These are phyloP conservation scores for Cordyceps tenuipes DNA, from an alignment of 2,329 filamentous ascomycete species.

Conservation along the genomic window DNA sequence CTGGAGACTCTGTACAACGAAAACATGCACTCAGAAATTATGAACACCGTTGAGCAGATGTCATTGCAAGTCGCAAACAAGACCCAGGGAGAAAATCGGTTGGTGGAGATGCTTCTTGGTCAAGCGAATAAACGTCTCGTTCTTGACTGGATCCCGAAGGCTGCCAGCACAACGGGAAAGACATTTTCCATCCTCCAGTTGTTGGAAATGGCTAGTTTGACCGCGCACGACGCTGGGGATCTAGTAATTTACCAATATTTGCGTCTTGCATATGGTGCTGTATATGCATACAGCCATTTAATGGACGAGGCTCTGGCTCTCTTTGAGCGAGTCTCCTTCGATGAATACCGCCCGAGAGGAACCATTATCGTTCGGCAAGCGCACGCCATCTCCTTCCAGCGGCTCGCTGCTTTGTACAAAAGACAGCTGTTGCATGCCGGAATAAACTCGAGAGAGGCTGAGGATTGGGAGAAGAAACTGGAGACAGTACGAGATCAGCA, in stretches of 20 bases:
- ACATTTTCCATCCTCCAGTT: constrained; percentile 23
- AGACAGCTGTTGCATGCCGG: constrained; percentile 24
- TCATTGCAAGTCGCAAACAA: constrained; percentile 19
- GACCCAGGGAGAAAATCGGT: constrained; percentile 19
- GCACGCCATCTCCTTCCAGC: constrained; percentile 32
- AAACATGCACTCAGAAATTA: constrained; percentile 28
- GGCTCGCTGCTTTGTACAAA: constrained; percentile 30
- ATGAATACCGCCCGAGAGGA: constrained; percentile 31
- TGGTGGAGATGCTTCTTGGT: constrained; percentile 29
- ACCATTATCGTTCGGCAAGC: constrained; percentile 31
- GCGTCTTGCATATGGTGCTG: constrained; percentile 27
- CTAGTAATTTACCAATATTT: constrained; percentile 30
- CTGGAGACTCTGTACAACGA: constrained; percentile 29
- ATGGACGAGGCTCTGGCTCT: constrained; percentile 26
- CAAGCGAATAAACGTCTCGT: constrained; percentile 26
- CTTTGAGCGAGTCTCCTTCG: constrained; percentile 28
- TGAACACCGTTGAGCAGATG: constrained; percentile 27
- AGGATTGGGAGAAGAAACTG: constrained; percentile 26
- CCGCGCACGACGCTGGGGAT: constrained; percentile 27
- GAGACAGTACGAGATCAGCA: constrained; percentile 30
- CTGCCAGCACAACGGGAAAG: constrained; percentile 27
- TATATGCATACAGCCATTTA: constrained; percentile 27
- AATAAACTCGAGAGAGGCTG: constrained; percentile 19
- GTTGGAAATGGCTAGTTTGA: constrained; percentile 24
- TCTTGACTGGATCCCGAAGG: constrained; percentile 34